Evolutionary conservation across 371 early-diverging fungal genomes (phyloP).

Genomic region (Nematocida minor): DNA sequence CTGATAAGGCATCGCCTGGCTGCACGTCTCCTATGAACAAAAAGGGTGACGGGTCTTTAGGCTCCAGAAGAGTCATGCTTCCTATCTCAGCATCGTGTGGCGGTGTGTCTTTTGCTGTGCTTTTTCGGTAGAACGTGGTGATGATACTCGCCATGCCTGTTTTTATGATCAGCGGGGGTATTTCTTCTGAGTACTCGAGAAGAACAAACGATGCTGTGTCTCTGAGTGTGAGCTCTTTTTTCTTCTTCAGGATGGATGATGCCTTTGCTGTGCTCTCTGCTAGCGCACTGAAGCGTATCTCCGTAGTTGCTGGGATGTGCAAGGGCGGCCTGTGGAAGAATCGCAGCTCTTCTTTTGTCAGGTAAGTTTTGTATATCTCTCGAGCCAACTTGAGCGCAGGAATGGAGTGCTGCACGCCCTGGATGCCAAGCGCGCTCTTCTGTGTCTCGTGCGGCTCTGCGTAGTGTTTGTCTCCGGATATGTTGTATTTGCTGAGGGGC

Average conservation of each 20-base stretch:
- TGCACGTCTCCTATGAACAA: slow-evolving; percentile 74
- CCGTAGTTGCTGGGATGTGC: slow-evolving; percentile 65
- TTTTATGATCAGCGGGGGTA: slow-evolving; percentile 86
- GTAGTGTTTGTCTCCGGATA: slow-evolving; percentile 88
- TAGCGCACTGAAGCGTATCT: slow-evolving; percentile 15
- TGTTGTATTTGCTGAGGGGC: slow-evolving; percentile 73
- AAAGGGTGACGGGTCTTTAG: slow-evolving; percentile 90
- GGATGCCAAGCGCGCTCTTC: slow-evolving; percentile 74
- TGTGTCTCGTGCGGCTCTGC: slow-evolving; percentile 68
- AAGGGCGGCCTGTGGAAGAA: slow-evolving; percentile 83
- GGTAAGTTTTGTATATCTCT: slow-evolving; percentile 77
- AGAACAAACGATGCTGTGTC: slow-evolving; percentile 77
- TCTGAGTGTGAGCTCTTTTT: slow-evolving; percentile 77
- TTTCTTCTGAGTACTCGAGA: slow-evolving; percentile 90
- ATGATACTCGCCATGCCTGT: slow-evolving; percentile 90
- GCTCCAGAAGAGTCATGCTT: slow-evolving; percentile 71
- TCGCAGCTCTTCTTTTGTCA: slow-evolving; percentile 77
- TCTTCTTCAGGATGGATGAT: slow-evolving; percentile 74
- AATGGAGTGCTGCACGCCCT: slow-evolving; percentile 77
- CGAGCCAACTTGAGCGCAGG: slow-evolving; percentile 81
- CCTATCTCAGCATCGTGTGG: slow-evolving; percentile 31
- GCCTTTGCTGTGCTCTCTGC: slow-evolving; percentile 13
- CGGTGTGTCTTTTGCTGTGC: slow-evolving; percentile 56
- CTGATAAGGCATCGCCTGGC: slow-evolving; percentile 77
- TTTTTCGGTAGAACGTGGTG: slow-evolving; percentile 89